Base-by-base conservation (phyloP, 768 basidiomycete genomes). In the Lepiota brunneoincarnata region DNA sequence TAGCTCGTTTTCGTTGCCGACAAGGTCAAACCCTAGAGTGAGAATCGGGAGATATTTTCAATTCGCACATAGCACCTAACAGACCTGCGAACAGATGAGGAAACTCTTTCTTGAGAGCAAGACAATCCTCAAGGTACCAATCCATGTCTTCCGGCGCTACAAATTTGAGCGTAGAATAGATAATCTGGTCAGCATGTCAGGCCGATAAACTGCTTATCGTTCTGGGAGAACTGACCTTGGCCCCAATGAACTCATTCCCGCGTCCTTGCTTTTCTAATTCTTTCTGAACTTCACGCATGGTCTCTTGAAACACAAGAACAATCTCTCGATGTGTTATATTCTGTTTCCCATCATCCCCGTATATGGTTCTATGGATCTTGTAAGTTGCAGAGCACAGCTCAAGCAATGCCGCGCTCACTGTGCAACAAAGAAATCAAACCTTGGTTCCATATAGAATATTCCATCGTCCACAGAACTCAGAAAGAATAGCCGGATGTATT, bases 121-220 rank as follows among this genome's bases (percentile, higher is more conserved):
- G 80, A 58, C 89, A 89, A 59, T 92, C 89, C 53, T 87, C 84
- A n/a, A 83, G 67, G 63, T 83, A 84, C 78, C 77, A 81, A 24
- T 80, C 77, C 12, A 91, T 63, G 54, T 82, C 79, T 42, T 85
- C 81, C 6, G 72, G 67, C 1, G 78, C 72, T 43, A 85, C 73
- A 56, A 76, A 69, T 21, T 84, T 78, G 40, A 88, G 61, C 0
- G 86, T 85, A 3, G 80, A 74, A 60, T 90, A 90, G 52, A 91
- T 90, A 42, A 91, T 79, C 86, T 90, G 26, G 34, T 35, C n/a
- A 20, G 15, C 10, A 24, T n/a, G n/a, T 44, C 44, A 47, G 11
- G 4, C 37, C 3, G 12, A 11, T 38, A 14, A 28, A 28, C n/a
- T 18, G 15, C 6, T 38, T 36, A 7, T 36, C 7, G 35, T 36